A percentile compares a stretch with the other conserved stretches of the same genome.
phyloP scores from a whole-genome alignment of 805 yeast genomes.

The Candida cerambycidarum region DNA sequence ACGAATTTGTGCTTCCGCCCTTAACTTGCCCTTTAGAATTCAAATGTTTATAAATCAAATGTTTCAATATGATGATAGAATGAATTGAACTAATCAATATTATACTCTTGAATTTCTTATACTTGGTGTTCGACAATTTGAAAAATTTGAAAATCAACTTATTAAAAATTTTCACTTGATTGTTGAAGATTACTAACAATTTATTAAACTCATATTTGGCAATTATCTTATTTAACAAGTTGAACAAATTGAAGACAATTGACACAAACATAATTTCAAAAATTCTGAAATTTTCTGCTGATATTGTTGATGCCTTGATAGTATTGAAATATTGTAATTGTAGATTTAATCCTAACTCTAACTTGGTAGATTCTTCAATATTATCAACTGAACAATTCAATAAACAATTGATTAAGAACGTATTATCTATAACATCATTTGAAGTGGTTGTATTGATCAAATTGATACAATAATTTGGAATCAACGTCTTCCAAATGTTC shows the following conservation, averaged over 20 bases:
- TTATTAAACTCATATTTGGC: constrained; percentile 5
- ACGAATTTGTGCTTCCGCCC: too few species aligned
- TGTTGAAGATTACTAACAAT: constrained; percentile 19
- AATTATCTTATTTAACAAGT: constrained; percentile 18
- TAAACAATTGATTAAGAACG: constrained; percentile 30
- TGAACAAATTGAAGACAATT: constrained; percentile 27
- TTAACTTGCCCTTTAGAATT: too few species aligned
- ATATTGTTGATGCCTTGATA: constrained; percentile 4
- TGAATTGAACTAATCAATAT: constrained; percentile 30
- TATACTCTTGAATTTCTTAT: constrained; percentile 18
- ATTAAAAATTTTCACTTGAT: constrained; percentile 34
- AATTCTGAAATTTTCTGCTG: constrained; percentile 11
- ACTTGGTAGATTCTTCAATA: constrained; percentile 7
- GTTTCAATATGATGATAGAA: constrained; percentile 30
- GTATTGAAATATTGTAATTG: constrained; percentile 21
- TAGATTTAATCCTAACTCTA: constrained; percentile 13
- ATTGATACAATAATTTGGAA: constrained; percentile 34
- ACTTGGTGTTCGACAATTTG: constrained; percentile 9
- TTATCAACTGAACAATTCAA: constrained; percentile 26
- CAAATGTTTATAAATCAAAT: constrained; percentile 21
- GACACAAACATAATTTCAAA: constrained; percentile 33
- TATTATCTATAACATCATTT: constrained; percentile 3
- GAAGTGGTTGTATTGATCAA: constrained; percentile 9
- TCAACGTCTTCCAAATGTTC: constrained; percentile 34
- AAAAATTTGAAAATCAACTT: constrained; percentile 23